Evolutionary conservation across 2,329 filamentous ascomycete genomes (phyloP), one percentile per base, ranked within the genome.

Genomic region (Aspergillus novofumigatus): DNA sequence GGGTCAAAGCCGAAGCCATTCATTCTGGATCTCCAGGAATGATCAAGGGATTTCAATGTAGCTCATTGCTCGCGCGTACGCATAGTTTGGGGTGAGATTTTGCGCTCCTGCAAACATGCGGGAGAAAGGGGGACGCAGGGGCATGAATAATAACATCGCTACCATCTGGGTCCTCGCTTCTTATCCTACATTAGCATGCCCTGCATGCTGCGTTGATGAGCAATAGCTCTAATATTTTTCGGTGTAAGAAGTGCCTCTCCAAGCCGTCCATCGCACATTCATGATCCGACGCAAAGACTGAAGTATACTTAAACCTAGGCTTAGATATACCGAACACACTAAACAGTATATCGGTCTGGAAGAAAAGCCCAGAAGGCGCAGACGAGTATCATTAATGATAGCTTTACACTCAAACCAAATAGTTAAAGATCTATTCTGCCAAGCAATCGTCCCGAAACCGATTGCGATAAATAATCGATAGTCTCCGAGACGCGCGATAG

Each of bases 401-500:
- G 4, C 32, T 38, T 38, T 38, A 17, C 29, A 32, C 8, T 21
- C 7, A 14, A 23, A 10, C 41, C 42, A 11, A 44, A 26, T 29
- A 20, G 11, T 17, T 23, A 41, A 38, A 26, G 23, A 20, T 20
- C 28, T 38, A 41, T 28, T 35, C 14, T 38, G 56, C 58, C 56
- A 60, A 62, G 59, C 57, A 56, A 49, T 29, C 42, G 55, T 58
- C 53, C 52, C 52, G 29, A 55, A 49, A 44, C n/a, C 10, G 53
- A 56, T 52, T 38, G 44, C 52, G 60, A 61, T 60, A 56, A 62
- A 62, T 62, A 57, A 55, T 57, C 49, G 60, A 62, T 62, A 61
- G 60, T 58, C 55, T 57, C 54, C 54, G 58, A 50, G 48, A 53
- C 52, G 47, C 55, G 57, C 59, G 59, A 62, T 38, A 38, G 32